Evolutionary conservation across 768 basidiomycete species (phyloP), one percentile per base, ranked within the genome.

Genomic region (Suillus tomentosus): DNA sequence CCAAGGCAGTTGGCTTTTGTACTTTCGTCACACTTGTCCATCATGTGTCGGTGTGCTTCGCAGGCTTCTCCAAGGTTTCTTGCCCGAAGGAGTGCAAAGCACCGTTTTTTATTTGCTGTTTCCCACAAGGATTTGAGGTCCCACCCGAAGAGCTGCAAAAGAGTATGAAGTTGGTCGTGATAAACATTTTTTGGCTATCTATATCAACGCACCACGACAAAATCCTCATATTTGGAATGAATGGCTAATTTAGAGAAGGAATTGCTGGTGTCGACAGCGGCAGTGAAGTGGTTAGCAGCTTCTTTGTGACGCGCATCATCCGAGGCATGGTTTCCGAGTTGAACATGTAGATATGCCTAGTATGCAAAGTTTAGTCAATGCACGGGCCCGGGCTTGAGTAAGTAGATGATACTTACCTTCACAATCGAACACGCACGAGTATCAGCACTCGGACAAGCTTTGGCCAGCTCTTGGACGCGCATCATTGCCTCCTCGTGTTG

Each of bases 131-230:
- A 54, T 11, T 34, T 34, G 19, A 54, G 53, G 31, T 54, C 31
- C 53, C 53, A 54, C 19, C 53, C 53, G 5, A 54, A 54, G 19
- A 54, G 53, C 53, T 54, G 53, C 31, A 34, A 19, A 31, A 34
- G 48, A 54, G 53, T 0, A 53, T 34, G 9, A 11, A 8, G 31
- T 53, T 51, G 27, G 27, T 51, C 50, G 15, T 51, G 50, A 51
- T 31, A 34, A 19, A 5, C 2, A 53, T 53, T 34, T 51, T 27
- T 31, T 24, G 27, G 27, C 9, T 17, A 15, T 27, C 7, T 27
- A 24, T 47, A 50, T 53, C 51, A 54, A 54, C 53, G 31, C 53
- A 54, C 53, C 53, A 54, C 53, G 5, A 54, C 53, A 34, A 54
- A 34, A 19, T 54, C 53, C 10, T 54, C 31, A 11, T 54, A 54